These are phyloP conservation scores for Naganishia randhawae DNA, from an alignment of 768 basidiomycete genomes.

Conservation along the genomic window DNA sequence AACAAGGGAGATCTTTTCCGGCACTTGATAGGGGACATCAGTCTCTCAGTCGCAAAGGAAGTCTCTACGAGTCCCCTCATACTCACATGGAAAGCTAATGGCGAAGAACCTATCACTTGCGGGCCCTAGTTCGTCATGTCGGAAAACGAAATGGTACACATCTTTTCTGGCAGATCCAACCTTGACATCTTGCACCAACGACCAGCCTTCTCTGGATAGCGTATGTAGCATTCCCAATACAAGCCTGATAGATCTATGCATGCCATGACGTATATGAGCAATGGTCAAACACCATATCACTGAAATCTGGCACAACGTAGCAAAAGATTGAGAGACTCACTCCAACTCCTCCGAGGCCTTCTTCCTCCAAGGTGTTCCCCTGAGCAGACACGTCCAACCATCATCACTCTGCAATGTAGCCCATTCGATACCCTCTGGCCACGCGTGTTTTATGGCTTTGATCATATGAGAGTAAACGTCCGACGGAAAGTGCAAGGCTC, in stretches of 20 bases:
- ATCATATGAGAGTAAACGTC: constrained; percentile 10
- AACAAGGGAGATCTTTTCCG: constrained; percentile 7
- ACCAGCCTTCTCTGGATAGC: constrained; percentile 16
- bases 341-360: constrained; percentile 16
- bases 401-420: constrained; percentile 21
- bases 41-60: background rate
- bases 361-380: constrained; percentile 25
- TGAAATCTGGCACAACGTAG: background rate
- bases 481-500: constrained; percentile 14
- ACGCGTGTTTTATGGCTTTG: background rate
- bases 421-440: constrained; percentile 17
- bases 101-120: constrained; percentile 12
- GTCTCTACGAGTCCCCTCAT: no score
- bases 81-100: constrained; percentile 21
- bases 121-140: background rate
- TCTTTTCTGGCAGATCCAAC: constrained; percentile 15
- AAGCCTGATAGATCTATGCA: constrained; percentile 18
- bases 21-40: background rate
- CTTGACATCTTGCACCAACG: constrained; percentile 11
- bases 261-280: background rate
- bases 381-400: constrained; percentile 8
- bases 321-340: constrained; percentile 4
- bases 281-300: background rate
- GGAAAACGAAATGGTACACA: constrained; percentile 19
- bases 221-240: constrained; percentile 3